phyloP scores from a whole-genome alignment of 768 basidiomycete genomes.

The Dacryopinax spathularia region DNA sequence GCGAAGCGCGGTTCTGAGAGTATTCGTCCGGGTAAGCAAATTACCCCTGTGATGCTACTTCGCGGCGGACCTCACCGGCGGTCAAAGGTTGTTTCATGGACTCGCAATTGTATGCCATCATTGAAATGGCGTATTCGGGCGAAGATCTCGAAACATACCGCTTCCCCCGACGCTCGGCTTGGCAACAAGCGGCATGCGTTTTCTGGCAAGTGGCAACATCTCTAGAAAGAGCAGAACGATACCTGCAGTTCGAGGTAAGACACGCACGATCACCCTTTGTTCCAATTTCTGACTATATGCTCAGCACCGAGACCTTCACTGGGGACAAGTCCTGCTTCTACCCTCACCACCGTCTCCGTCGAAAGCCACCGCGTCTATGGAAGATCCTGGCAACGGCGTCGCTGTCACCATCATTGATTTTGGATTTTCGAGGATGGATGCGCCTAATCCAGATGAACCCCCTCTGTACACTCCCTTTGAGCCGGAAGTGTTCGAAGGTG shows the following conservation, averaged over 20 bases:
- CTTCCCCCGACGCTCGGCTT: conserved; percentile 40
- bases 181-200: conserved; percentile 75
- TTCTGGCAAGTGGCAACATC: conserved; percentile 82
- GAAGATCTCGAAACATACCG: conserved; percentile 76
- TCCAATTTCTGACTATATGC: background rate
- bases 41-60: conserved; percentile 4
- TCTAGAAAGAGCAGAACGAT: conserved; percentile 63
- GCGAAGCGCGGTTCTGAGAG: conserved; percentile 64
- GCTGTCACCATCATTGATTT: conserved; percentile 83
- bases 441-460: conserved; percentile 31
- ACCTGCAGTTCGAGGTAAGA: conserved; percentile 75
- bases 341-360: background rate
- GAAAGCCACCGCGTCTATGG: conserved; percentile 33
- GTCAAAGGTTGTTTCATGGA: conserved; percentile 53
- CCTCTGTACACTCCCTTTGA: conserved; percentile 73
- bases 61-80: conserved; percentile 4
- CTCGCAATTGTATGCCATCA: conserved; percentile 73
- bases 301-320: conserved; percentile 97
- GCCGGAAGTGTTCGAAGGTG: conserved; percentile 79
- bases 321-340: conserved; percentile 87
- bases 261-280: background rate
- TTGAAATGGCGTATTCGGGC: conserved; percentile 82
- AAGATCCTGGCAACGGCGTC: conserved; percentile 51
- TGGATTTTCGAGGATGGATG: conserved; percentile 72
- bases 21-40: conserved; percentile 58